A percentile compares a stretch with the other conserved stretches of the same genome.
Conservation (phyloP, 2,329 filamentous ascomycete genomes). For the Claviceps humidiphila region DNA sequence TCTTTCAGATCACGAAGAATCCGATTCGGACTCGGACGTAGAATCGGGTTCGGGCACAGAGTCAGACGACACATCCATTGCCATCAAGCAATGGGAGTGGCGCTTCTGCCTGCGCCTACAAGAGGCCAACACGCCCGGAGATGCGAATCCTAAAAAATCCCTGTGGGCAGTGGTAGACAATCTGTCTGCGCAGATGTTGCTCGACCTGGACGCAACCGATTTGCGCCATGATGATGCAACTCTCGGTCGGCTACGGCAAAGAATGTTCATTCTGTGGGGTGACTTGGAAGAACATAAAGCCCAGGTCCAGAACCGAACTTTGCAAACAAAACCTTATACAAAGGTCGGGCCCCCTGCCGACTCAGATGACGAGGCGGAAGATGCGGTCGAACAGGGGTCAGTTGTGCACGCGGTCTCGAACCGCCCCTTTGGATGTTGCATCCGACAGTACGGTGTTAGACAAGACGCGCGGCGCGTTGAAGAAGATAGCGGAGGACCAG, state of each 20-base stretch:
- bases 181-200: conserved; percentile 33
- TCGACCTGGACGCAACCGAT: conserved; percentile 34
- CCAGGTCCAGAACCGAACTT: conserved; percentile 4
- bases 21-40: conserved; percentile 10
- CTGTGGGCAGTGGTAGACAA: conserved; percentile 60
- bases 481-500: conserved; percentile 29
- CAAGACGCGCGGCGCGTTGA: conserved; percentile 37
- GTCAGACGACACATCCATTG: conserved; percentile 13
- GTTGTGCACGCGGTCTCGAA: conserved; percentile 27
- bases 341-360: conserved; percentile 3
- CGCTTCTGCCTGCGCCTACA: conserved; percentile 68
- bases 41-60: conserved; percentile 3
- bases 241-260: conserved; percentile 48
- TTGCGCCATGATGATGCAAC: conserved; percentile 38
- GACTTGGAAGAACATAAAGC: conserved; percentile 61
- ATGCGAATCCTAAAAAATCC: conserved; percentile 25
- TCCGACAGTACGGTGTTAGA: conserved; percentile 55
- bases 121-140: conserved; percentile 27
- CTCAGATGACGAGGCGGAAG: conserved; percentile 7
- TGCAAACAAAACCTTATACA: background rate
- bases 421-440: conserved; percentile 54
- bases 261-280: conserved; percentile 72
- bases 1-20: conserved; percentile 30
- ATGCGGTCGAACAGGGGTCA: background rate
- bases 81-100: conserved; percentile 57